A percentile compares a stretch with the other conserved stretches of the same genome.
These are phyloP conservation scores for Grammothele lineata DNA, from an alignment of 768 basidiomycete genomes.

Conservation along the genomic window DNA sequence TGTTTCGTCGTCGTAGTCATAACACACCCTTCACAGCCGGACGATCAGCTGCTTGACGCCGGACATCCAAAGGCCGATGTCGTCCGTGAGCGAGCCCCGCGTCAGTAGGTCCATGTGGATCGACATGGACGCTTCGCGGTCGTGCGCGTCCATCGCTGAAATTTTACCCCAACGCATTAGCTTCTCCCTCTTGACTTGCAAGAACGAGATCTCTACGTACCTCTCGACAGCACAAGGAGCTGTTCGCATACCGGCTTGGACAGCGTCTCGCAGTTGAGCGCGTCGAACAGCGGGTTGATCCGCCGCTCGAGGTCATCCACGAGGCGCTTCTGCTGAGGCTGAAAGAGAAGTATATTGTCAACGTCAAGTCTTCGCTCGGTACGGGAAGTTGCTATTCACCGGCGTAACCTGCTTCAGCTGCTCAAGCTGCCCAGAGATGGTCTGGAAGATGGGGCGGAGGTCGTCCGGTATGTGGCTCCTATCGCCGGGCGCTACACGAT, in stretches of 20 bases:
- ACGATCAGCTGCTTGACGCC: conserved; percentile 86
- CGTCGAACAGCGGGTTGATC: conserved; percentile 83
- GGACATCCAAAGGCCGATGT: conserved; percentile 85
- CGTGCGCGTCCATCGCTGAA: conserved; percentile 75
- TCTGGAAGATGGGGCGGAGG: conserved; percentile 58
- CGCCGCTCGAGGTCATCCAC: conserved; percentile 85
- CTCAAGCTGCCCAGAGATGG: conserved; percentile 59
- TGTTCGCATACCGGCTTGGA: conserved; percentile 68
- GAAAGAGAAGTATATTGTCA: too few species aligned
- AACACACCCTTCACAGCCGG: conserved; percentile 41
- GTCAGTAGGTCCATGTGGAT: conserved; percentile 88
- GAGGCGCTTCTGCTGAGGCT: conserved; percentile 82
- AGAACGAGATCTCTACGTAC: too few species aligned
- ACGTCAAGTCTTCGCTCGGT: too few species aligned
- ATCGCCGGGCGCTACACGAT: conserved; percentile 75
- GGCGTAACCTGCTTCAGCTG: conserved; percentile 71
- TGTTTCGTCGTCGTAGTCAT: conserved; percentile 10
- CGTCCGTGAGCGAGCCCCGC: conserved; percentile 70
- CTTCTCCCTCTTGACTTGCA: too few species aligned
- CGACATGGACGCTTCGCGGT: conserved; percentile 72
- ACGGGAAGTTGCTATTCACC: conserved; percentile 49
- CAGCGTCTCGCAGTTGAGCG: conserved; percentile 85
- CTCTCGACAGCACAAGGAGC: conserved; percentile 65
- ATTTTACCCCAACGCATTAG: background rate
- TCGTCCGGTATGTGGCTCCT: conserved; percentile 84